Evolutionary conservation across 371 early-diverging fungal genomes (phyloP), one percentile per base, ranked within the genome.

Genomic region (Rhizopus sp.): DNA sequence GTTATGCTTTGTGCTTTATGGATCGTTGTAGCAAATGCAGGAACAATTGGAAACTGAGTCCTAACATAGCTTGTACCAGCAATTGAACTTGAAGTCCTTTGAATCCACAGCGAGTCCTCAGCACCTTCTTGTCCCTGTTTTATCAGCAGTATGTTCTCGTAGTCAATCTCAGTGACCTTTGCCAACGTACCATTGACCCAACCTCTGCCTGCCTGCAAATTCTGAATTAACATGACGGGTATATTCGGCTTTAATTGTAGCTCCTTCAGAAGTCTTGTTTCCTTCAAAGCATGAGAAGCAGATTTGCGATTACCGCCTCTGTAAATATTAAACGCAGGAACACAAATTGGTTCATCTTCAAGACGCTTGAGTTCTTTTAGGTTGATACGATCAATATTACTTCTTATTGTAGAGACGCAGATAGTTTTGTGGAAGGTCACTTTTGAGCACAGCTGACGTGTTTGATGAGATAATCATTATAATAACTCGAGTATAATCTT

Each of bases 1-100:
- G 53, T 53, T 5, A 23, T 15, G 34, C 45, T 41, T 59, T 53
- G 33, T 59, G 60, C n/a, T n/a, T n/a, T n/a, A n/a, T n/a, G n/a
- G 1, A 59, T 59, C 0, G 59, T 52, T 1, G 38, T 13, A 7
- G 53, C 44, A 32, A 46, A 59, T 5, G 53, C 47, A 38, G 47
- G 38, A 6, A 52, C 16, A 15, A 52, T 38, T 59, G 59, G n/a
- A n/a, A n/a, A n/a, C n/a, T n/a, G n/a, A 16, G 7, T 30, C 2
- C 59, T 17, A 1, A 15, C n/a, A 39, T 52, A 52, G 31, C 35
- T 32, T 1, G 52, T 52, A 0, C 37, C 37, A 7, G 50, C 32
- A 5, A 57, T 42, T 23, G 5, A 17, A 35, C 57, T 15, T 7
- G 7, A 13, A 15, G 49, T 49, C 5, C 32, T 9, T 29, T 48